Evolutionary conservation across 306 rosid genomes (phyloP).

Genomic region (Prunus mongolica): DNA sequence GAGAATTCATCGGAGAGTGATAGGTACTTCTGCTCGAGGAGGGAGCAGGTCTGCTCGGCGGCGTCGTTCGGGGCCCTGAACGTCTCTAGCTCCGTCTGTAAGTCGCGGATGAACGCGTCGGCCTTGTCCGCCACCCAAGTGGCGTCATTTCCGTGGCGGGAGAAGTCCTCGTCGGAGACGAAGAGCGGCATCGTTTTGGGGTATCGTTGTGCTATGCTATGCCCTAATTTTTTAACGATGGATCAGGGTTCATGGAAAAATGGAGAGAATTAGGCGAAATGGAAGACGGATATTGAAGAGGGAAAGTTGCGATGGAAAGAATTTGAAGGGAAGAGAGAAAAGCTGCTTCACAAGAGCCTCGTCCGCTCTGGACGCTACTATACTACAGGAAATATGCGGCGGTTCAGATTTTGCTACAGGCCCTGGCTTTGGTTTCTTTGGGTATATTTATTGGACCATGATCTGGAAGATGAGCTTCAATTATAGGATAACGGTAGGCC

Average conservation of each 20-base stretch:
- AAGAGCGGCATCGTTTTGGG: conserved; percentile 36
- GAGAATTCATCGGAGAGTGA: conserved; percentile 73
- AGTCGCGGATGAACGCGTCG: conserved; percentile 70
- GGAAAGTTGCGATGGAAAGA: conserved; percentile 5
- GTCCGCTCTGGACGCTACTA: no score
- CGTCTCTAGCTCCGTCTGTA: conserved; percentile 72
- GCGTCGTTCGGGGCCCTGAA: conserved; percentile 78
- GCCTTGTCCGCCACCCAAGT: conserved; percentile 64
- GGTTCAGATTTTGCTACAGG: background rate
- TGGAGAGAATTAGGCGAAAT: background rate
- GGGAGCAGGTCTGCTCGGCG: conserved; percentile 87
- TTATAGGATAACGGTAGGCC: no score
- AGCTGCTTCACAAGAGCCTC: no score
- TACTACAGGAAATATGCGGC: background rate
- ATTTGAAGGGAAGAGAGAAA: background rate
- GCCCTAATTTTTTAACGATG: background rate
- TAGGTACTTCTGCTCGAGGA: conserved; percentile 88
- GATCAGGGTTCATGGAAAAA: background rate
- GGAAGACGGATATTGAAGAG: background rate
- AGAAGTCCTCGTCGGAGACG: conserved; percentile 82
- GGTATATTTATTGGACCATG: no score
- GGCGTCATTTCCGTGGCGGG: conserved; percentile 54
- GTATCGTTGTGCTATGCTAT: background rate
- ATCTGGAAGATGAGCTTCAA: no score
- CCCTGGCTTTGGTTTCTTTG: background rate